These are phyloP conservation scores for Sarocladiaceae sp. DNA, from an alignment of 2,329 filamentous ascomycete species.

Conservation along the genomic window DNA sequence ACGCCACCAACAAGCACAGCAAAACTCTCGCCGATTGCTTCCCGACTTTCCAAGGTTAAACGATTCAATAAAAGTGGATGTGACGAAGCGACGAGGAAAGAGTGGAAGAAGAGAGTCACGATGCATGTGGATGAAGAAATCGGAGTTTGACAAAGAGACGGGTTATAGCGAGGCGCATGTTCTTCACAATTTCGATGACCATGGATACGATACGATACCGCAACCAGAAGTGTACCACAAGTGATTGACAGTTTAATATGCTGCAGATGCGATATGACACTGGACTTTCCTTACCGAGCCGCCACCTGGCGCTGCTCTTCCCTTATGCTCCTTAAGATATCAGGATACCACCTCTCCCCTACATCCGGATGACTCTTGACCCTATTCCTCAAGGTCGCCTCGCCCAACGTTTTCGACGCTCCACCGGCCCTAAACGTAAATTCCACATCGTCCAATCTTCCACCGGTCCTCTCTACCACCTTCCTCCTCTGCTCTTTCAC, in stretches of 20 bases:
- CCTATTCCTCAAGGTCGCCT: constrained; percentile 79
- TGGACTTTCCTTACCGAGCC: not conserved
- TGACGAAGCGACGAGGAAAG: not conserved
- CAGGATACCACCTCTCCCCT: constrained; percentile 74
- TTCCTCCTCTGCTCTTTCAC: constrained; percentile 58
- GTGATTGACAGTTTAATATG: not conserved
- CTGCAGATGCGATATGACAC: not conserved
- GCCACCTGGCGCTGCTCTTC: constrained; percentile 48
- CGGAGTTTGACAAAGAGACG: constrained; percentile 4
- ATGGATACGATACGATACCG: not conserved
- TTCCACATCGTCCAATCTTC: constrained; percentile 68
- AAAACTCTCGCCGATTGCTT: constrained; percentile 71
- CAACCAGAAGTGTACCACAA: constrained; percentile 4
- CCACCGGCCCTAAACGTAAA: constrained; percentile 76
- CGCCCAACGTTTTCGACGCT: constrained; percentile 65
- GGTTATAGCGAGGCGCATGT: constrained; percentile 9
- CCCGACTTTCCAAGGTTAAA: constrained; percentile 37
- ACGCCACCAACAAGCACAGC: constrained; percentile 73
- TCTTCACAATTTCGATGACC: constrained; percentile 6
- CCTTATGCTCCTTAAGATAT: constrained; percentile 53
- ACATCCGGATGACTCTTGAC: constrained; percentile 87
- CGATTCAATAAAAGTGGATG: not conserved
- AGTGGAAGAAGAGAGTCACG: no score
- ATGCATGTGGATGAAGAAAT: not conserved
- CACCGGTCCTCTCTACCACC: constrained; percentile 53